Base-by-base conservation (phyloP, 2,329 filamentous ascomycete species). In the Fusarium setosum region DNA sequence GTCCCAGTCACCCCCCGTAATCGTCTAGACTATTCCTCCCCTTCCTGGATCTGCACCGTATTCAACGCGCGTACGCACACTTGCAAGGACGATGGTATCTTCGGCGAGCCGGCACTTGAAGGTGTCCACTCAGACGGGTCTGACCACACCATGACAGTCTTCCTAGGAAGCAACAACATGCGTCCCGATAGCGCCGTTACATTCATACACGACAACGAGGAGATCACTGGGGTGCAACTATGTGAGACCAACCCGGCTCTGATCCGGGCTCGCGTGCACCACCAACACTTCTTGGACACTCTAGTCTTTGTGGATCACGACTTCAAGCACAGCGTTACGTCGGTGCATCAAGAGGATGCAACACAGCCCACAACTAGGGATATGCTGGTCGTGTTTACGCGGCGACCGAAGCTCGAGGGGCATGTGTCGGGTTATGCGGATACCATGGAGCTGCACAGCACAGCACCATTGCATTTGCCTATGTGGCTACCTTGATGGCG, bases 121-220 rank as follows among this genome's bases (percentile, higher is more conserved):
- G 73, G 73, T 17, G 72, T 75, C n/a, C 73, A 75, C 61, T 66
- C 65, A 5, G 73, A 75, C 44, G 73, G 73, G 11, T 67, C 68
- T 15, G 73, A 75, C 56, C 69, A 73, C 51, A 74, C 72, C 51
- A 75, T 75, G 73, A 74, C 73, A 4, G 68, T 66, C 24, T 73
- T 67, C 37, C 68, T 75, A 10, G 70, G 70, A 9, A 65, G 61
- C 56, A 40, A 59, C 34, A 75, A 75, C 59, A 73, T 75, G 71
- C 59, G 56, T 15, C 38, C 63, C 15, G 65, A 70, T 45, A 72
- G 69, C 54, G 72, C 68, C 17, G 66, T 71, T 8, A 75, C 72
- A 21, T 72, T 65, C 50, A 59, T 75, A 34, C 73, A 75, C 59
- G 70, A 67, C 58, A 68, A 61, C 47, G 31, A 51, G 5, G 67